Evolutionary conservation across 805 yeast genomes (phyloP), one percentile per base, ranked within the genome.

Genomic region (Candida khao-thaluensis): DNA sequence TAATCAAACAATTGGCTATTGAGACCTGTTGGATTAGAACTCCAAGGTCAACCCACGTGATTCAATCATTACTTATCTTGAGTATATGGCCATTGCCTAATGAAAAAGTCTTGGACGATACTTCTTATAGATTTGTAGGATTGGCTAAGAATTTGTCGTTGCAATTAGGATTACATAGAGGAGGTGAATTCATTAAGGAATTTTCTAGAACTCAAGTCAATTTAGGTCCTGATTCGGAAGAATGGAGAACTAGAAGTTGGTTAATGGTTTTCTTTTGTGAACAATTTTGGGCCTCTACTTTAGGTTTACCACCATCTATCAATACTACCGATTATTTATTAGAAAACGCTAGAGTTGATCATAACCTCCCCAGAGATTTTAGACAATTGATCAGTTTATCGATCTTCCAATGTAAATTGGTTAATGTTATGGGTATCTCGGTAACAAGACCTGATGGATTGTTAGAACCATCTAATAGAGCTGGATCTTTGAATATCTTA

Each of bases 181-280:
- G 74, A 2, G 97, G 96, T 17, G 85, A 85, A 56, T 90, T 90
- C 57, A 87, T 90, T 48, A 79, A 84, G 46, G 97, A 90, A 54
- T 90, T 90, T 50, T 82, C 95, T 5, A 72, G 97, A 53, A 85
- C 91, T 21, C 97, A 90, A 56, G 93, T 85, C 4, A 77, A 86
- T 17, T 70, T 89, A 60, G 74, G 72, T 4, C 91, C 91, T 0
- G 88, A 90, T 60, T 91, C 96, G 4, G 96, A 87, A 50, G 82
- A 81, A 54, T 90, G 96, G 97, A 74, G 97, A 59, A 88, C 96
- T 1, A 70, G 96, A 49, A 79, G 95, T 1, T 90, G 97, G 97
- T 65, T 88, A 20, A 89, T 91, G 2, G 83, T 86, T 3, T 90
- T 85, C 59, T 84, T 89, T 54, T 74, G 87, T 32, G 96, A 89